phyloP scores from a whole-genome alignment of 2,329 filamentous ascomycete genomes.

The Fusarium torulosum region DNA sequence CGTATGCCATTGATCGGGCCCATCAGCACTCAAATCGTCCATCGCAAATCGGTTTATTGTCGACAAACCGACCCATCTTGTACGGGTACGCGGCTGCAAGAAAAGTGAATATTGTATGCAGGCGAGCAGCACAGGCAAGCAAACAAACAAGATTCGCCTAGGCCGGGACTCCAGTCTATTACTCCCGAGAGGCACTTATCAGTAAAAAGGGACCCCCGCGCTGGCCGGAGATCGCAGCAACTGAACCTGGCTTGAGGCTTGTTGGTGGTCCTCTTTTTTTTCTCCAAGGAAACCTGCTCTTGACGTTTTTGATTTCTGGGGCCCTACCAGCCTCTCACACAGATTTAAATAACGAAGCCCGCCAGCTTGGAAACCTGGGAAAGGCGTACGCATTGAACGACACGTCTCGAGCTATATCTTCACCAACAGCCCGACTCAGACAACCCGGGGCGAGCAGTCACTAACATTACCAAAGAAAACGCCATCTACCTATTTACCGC shows the following conservation, averaged over 20 bases:
- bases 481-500: slow-evolving; percentile 11
- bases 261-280: slow-evolving; percentile 39
- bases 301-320: slow-evolving; percentile 37
- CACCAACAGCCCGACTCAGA: slow-evolving; percentile 16
- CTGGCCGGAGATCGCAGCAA: slow-evolving; percentile 32
- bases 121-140: slow-evolving; percentile 4
- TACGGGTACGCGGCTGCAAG: slow-evolving; percentile 15
- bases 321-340: slow-evolving; percentile 39
- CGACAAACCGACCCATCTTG: slow-evolving; percentile 1
- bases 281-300: slow-evolving; percentile 45
- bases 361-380: slow-evolving; percentile 19
- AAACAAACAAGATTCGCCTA: slow-evolving; percentile 19
- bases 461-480: slow-evolving; percentile 2
- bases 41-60: slow-evolving; percentile 27
- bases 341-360: slow-evolving; percentile 41
- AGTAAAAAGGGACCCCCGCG: slow-evolving; percentile 37
- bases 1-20: slow-evolving; percentile 42
- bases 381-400: slow-evolving; percentile 17
- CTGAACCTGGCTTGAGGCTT: slow-evolving; percentile 39
- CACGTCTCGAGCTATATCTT: slow-evolving; percentile 11
- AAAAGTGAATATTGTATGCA: slow-evolving; percentile 14
- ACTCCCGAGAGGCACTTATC: slow-evolving; percentile 29
- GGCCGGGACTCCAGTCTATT: slow-evolving; percentile 9
- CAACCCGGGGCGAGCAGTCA: slow-evolving; percentile 13
- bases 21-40: slow-evolving; percentile 42